Evolutionary conservation across 179 eudicot genomes (phyloP).

Genomic region (Beta macrorhiza): DNA sequence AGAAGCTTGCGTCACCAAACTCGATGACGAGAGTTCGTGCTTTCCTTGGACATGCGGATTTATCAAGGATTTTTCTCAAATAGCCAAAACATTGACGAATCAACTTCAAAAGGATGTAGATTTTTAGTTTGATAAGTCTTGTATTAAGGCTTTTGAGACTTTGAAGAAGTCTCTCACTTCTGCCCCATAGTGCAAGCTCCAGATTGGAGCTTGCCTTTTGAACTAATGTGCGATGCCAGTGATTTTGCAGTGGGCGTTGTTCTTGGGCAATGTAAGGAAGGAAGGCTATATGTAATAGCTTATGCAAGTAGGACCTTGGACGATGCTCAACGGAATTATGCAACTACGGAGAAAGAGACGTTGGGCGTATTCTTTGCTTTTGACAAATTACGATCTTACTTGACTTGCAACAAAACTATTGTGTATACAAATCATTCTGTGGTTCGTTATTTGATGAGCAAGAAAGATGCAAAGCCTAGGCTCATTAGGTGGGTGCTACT

Average conservation of each 20-base stretch:
- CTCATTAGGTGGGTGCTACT: too few species aligned
- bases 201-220: neutral
- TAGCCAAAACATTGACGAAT: neutral
- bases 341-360: neutral
- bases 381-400: neutral
- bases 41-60: neutral
- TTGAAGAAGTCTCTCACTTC: neutral
- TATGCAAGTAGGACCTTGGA: neutral
- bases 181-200: neutral
- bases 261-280: neutral
- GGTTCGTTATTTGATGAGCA: too few species aligned
- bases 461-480: neutral
- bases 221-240: neutral
- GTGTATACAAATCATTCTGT: neutral
- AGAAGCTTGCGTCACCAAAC: neutral
- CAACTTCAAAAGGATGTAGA: neutral
- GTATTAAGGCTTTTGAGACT: neutral
- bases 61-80: too few species aligned
- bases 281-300: neutral
- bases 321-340: neutral
- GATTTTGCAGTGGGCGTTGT: neutral
- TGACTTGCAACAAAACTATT: neutral
- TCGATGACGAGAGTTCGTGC: neutral
- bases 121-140: neutral
- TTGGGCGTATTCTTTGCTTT: neutral